Evolutionary conservation across 2,329 filamentous ascomycete species (phyloP).

Genomic region (Ophiostoma himal-ulmi): DNA sequence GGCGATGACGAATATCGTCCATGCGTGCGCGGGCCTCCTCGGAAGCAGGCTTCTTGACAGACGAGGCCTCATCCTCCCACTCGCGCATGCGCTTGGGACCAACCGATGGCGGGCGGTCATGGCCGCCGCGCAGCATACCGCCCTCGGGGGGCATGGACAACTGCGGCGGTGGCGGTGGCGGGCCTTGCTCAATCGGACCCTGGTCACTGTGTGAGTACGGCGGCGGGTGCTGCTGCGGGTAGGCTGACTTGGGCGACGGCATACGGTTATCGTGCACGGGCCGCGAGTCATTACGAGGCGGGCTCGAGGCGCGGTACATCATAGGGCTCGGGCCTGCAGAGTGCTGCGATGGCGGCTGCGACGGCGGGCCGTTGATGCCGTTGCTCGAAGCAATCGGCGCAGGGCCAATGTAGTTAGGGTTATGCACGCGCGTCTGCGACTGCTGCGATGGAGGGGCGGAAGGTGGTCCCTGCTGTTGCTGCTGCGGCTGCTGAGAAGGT

Average conservation of each 20-base stretch:
- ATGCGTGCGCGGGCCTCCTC: slow-evolving; percentile 83
- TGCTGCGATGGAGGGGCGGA: slow-evolving; percentile 40
- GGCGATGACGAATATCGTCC: slow-evolving; percentile 75
- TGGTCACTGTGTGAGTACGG: slow-evolving; percentile 46
- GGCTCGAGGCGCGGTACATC: slow-evolving; percentile 72
- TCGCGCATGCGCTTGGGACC: slow-evolving; percentile 80
- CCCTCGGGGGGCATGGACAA: slow-evolving; percentile 57
- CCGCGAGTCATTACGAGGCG: slow-evolving; percentile 77
- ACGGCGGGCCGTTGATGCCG: slow-evolving; percentile 43
- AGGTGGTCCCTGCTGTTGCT: slow-evolving; percentile 39
- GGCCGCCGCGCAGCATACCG: slow-evolving; percentile 55
- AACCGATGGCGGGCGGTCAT: slow-evolving; percentile 73
- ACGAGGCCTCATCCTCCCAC: slow-evolving; percentile 81
- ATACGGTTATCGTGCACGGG: slow-evolving; percentile 77
- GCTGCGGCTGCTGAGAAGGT: slow-evolving; percentile 40
- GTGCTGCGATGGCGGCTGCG: slow-evolving; percentile 43
- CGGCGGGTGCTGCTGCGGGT: slow-evolving; percentile 65
- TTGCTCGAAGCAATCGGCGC: slow-evolving; percentile 41
- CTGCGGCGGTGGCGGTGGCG: slow-evolving; percentile 46
- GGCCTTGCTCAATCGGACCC: slow-evolving; percentile 51
- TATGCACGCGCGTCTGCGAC: slow-evolving; percentile 47
- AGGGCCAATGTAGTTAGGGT: slow-evolving; percentile 55
- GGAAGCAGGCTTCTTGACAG: slow-evolving; percentile 77
- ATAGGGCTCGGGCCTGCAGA: slow-evolving; percentile 44
- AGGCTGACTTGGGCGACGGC: slow-evolving; percentile 84